phyloP scores from a whole-genome alignment of 1,139 yeast species.

The Yamadazyma conglobata region DNA sequence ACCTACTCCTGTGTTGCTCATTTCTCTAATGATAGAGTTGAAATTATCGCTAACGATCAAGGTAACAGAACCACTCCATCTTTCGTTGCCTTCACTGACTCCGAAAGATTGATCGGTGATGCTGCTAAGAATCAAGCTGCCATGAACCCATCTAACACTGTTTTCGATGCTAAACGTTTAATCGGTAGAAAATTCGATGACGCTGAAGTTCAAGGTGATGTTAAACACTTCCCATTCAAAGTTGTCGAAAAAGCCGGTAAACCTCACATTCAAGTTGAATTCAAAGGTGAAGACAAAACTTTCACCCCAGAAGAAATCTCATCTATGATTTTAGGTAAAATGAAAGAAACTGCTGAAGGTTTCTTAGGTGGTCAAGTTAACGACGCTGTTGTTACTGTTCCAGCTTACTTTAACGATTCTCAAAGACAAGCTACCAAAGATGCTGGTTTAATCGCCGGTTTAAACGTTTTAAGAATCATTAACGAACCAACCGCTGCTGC shows the following conservation, averaged over 20 bases:
- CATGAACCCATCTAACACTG: constrained; percentile 93
- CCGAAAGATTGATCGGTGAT: constrained; percentile 98
- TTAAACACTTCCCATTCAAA: constrained; percentile 97
- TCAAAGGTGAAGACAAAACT: constrained; percentile 88
- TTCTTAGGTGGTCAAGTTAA: constrained; percentile 90
- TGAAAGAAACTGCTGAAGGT: constrained; percentile 98
- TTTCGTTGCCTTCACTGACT: constrained; percentile 95
- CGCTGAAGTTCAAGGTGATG: constrained; percentile 89
- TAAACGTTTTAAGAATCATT: constrained; percentile 92
- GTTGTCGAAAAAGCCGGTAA: constrained; percentile 81
- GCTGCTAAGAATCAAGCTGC: constrained; percentile 99
- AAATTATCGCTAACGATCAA: constrained; percentile 97
- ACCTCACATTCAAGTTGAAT: constrained; percentile 90
- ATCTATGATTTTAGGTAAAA: constrained; percentile 93
- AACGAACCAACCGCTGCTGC: constrained; percentile 99
- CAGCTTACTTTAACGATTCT: constrained; percentile 96
- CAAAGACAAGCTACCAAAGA: constrained; percentile 99
- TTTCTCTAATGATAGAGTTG: constrained; percentile 77
- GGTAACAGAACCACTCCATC: constrained; percentile 99
- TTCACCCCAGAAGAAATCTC: constrained; percentile 98
- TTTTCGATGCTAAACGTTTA: constrained; percentile 97
- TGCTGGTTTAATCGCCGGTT: constrained; percentile 97
- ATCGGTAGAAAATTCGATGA: constrained; percentile 94
- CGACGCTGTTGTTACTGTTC: constrained; percentile 94
- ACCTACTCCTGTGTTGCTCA: constrained; percentile 98